Base-by-base conservation (phyloP, 306 rosid species). In the Amphicarpaea edgeworthii region DNA sequence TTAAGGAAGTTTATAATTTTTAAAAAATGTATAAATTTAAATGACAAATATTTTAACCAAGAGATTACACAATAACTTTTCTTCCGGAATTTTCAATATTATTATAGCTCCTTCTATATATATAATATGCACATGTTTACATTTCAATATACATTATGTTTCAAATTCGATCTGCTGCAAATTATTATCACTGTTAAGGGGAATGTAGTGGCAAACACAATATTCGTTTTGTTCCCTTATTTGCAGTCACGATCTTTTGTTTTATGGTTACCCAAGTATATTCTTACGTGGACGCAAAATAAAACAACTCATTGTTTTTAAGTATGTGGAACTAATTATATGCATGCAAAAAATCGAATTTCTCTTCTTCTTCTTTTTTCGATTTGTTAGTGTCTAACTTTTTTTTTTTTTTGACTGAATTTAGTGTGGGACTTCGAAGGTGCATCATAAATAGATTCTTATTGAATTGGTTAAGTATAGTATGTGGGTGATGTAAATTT, bases 161-260 rank as follows among this genome's bases (percentile, higher is more conserved):
- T 47, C 53, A 47, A 15, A 3, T n/a, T n/a, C n/a, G n/a, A n/a
- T 5, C 7, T 4, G 19, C 1, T 1, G 53, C 20, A 66, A 6
- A 16, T 66, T 41, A 42, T 66, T 34, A 34, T 4, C 9, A 34
- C 40, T 34, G 40, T 34, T 42, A 10, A 41, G 24, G 54, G 46
- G 37, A 68, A 46, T 14, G 3, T 54, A 21, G 75, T 26, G 60
- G 68, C 16, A 19, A 67, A 55, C 81, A 77, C 60, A 54, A 42
- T 17, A 28, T 54, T 68, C 37, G 2, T 77, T 60, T 8, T 77
- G 75, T 40, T 77, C 68, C 81, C 81, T 6, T 23, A 42, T 12
- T 43, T 42, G 81, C 49, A 21, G 26, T 55, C 68, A 8, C 1
- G 60, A 68, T 55, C 57, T 67, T 77, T 77, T 49, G 11, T 19